Evolutionary conservation across 129 eudicot species (phyloP), one percentile per base, ranked within the genome.

Genomic region (Flaveria linearis): DNA sequence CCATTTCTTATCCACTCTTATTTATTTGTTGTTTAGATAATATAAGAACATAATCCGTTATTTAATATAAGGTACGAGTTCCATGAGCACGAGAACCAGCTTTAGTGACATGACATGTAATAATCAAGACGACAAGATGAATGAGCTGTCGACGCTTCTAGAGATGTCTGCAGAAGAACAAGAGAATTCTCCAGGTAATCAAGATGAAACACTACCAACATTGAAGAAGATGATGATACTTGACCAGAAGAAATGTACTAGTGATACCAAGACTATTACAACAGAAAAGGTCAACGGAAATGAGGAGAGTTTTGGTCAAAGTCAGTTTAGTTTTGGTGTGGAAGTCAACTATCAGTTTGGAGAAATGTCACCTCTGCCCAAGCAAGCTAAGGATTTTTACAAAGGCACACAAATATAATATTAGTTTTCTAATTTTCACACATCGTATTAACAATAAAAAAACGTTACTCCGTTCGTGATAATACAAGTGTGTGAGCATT

Each of bases 21-120:
- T 30, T 4, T 64, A 51, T 66, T 74, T 9, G 11, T 22, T 60
- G 28, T 15, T 68, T 41, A 10, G 9, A 16, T 30, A 41, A 16
- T 20, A 26, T 13, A 51, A 55, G 13, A 55, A 11, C 25, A 70
- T 17, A 30, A 69, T 9, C 23, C 1, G 1, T 42, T 25, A 3
- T 56, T 17, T 26, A 41, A 72, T 42, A 45, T 56, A 36, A 74
- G 84, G 74, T 55, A 50, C 75, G 52, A 74, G 84, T 67, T 74
- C 84, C 15, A 74, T 76, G 1, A 73, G 84, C 49, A 56, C 82
- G 25, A 65, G 80, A 67, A 82, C 84, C 23, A 76, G 89, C 74
- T 16, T 58, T 20, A 76, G 86, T 4, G 86, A 79, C 56, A 50
- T 22, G 1, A 28, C 42, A 36, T 66, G 69, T 9, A 72, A 71